Evolutionary conservation across 1,284 basidiomycete genomes (phyloP), one percentile per base, ranked within the genome.

Genomic region (Kalmanozyma brasiliensis): DNA sequence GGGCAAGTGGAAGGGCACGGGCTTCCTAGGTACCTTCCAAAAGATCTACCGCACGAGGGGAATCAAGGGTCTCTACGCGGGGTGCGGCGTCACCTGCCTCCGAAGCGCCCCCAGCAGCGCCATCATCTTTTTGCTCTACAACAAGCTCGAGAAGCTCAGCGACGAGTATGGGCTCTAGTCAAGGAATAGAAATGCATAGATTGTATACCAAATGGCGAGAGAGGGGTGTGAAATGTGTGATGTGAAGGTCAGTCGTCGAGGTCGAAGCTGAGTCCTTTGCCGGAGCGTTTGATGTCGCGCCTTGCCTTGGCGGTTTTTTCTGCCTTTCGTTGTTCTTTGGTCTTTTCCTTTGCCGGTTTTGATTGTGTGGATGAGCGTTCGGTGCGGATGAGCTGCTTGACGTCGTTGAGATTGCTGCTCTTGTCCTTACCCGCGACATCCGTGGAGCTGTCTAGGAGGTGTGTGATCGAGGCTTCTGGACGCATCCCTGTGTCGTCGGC

Each of bases 31-130:
- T 35, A 91, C 89, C n/a, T 88, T 89, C 19, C 85, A 82, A 70
- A 87, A 88, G 69, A 90, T 98, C 85, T 96, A 91, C 77, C 83
- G 74, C 26, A 87, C 87, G 14, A 88, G 91, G 77, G 95, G 95
- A 0, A 70, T 97, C 8, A 86, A 85, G 46, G 95, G 94, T 0
- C 83, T 98, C 63, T 98, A 98, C 83, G 92, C 93, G 13, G 95
- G n/a, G 0, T 94, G 93, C 82, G 94, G 93, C 7, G 89, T 98
- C 73, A 98, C 95, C 0, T 90, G 94, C 40, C 87, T 91, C 24
- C 85, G 93, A 52, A 89, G 91, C 0, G 89, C 94, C 49, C 94
- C 94, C 1, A 70, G 63, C 30, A 79, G 77, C 36, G 79, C 71
- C 40, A 65, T 72, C 49, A 73, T 72, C 47, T 66, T 69, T 46